phyloP scores from a whole-genome alignment of 257 asterid species.

The Cruciata laevipes region DNA sequence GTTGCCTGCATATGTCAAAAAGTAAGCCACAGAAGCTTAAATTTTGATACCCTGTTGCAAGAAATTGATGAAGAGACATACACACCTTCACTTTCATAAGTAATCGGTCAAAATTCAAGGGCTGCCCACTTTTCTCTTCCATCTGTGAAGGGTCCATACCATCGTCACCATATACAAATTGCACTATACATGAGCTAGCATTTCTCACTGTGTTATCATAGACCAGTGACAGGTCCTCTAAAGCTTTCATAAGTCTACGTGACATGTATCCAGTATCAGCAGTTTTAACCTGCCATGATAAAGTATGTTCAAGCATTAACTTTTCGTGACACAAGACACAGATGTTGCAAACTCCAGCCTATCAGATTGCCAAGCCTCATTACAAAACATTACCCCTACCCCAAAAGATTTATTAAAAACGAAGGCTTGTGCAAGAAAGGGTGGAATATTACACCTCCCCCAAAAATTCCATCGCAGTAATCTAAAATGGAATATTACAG shows the following conservation, averaged over 20 bases:
- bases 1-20: conserved; percentile 61
- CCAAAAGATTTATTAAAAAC: background rate
- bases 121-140: conserved; percentile 87
- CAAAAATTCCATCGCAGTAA: background rate
- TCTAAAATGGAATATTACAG: background rate
- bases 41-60: background rate
- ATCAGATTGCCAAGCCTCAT: background rate
- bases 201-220: conserved; percentile 88
- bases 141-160: conserved; percentile 97
- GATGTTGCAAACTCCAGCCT: background rate
- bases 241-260: conserved; percentile 91
- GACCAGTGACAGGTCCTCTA: conserved; percentile 75
- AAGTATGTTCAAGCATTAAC: conserved; percentile 9
- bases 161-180: conserved; percentile 85
- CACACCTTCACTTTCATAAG: conserved; percentile 84
- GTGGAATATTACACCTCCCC: background rate
- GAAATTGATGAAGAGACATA: conserved; percentile 6
- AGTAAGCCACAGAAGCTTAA: conserved; percentile 1
- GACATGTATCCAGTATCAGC: conserved; percentile 99
- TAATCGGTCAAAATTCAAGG: conserved; percentile 77
- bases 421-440: background rate
- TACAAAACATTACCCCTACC: background rate
- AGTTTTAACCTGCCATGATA: conserved; percentile 76
- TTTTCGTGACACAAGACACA: background rate
- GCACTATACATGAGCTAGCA: conserved; percentile 78